Conservation (phyloP, 345 rosid genomes). For the Citrus trifoliata region DNA sequence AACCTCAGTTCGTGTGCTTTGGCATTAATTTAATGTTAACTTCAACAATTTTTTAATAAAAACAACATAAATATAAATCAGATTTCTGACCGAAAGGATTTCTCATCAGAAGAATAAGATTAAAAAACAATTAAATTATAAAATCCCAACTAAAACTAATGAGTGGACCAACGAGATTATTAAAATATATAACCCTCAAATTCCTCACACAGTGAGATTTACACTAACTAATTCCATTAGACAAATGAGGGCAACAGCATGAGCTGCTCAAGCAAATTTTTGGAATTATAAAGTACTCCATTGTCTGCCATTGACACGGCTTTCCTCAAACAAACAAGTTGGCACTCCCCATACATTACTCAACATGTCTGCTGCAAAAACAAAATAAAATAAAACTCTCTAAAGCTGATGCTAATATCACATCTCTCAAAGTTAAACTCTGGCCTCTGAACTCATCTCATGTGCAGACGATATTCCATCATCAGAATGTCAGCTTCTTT, state of each 20-base stretch:
- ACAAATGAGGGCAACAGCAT: conserved; percentile 23
- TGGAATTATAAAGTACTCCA: conserved; percentile 39
- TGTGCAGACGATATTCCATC: conserved; percentile 11
- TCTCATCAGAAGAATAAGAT: conserved; percentile 10
- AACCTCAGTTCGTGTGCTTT: conserved; percentile 8
- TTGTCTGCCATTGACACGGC: conserved; percentile 77
- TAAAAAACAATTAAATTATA: neutral
- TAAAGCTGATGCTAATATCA: conserved; percentile 24
- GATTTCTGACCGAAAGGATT: conserved; percentile 20
- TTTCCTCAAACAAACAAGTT: conserved; percentile 70
- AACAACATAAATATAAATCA: neutral
- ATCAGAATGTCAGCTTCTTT: conserved; percentile 36
- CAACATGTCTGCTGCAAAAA: conserved; percentile 52
- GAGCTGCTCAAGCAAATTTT: conserved; percentile 22
- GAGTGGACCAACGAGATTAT: conserved; percentile 22
- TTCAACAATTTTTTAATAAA: too few relatives aligned
- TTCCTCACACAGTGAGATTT: conserved; percentile 14
- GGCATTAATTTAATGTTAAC: neutral
- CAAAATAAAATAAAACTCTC: conserved; percentile 17
- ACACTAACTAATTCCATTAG: conserved; percentile 5
- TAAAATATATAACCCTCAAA: conserved; percentile 12
- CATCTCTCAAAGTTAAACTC: conserved; percentile 6
- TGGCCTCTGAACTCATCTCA: conserved; percentile 1
- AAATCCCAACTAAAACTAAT: conserved; percentile 16
- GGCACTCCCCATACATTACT: conserved; percentile 56